These are phyloP conservation scores for Fusarium brevicatenulatum DNA, from an alignment of 2,329 filamentous ascomycete genomes.

Conservation along the genomic window DNA sequence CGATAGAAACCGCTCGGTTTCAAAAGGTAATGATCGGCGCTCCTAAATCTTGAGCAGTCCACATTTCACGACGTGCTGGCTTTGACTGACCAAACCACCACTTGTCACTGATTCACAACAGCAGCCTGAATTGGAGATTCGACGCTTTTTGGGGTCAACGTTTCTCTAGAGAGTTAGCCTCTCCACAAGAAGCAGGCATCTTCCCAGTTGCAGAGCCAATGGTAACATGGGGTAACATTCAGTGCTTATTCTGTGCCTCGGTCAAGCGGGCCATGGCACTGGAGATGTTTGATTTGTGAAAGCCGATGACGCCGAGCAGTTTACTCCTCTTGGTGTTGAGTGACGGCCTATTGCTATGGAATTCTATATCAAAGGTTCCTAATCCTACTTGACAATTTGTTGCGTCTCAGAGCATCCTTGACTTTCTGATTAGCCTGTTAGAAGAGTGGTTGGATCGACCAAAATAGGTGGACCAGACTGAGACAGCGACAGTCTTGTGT, in stretches of 20 bases:
- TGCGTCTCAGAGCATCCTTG: neutral
- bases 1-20: neutral
- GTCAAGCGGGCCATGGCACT: neutral
- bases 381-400: neutral
- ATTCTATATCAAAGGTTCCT: neutral
- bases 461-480: neutral
- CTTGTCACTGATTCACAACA: neutral
- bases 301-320: neutral
- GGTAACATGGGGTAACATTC: neutral
- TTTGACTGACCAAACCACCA: neutral
- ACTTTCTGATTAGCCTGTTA: neutral
- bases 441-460: neutral
- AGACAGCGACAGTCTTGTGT: neutral
- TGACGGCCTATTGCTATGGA: neutral
- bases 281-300: slow-evolving; percentile 22
- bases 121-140: neutral
- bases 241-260: neutral
- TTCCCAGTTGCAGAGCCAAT: neutral
- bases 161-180: neutral
- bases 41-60: neutral
- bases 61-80: neutral
- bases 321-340: neutral
- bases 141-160: neutral
- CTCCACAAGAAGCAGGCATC: neutral
- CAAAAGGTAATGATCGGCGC: neutral